phyloP scores from a whole-genome alignment of 352 stramenopile species.

The Pythium periplocum region DNA sequence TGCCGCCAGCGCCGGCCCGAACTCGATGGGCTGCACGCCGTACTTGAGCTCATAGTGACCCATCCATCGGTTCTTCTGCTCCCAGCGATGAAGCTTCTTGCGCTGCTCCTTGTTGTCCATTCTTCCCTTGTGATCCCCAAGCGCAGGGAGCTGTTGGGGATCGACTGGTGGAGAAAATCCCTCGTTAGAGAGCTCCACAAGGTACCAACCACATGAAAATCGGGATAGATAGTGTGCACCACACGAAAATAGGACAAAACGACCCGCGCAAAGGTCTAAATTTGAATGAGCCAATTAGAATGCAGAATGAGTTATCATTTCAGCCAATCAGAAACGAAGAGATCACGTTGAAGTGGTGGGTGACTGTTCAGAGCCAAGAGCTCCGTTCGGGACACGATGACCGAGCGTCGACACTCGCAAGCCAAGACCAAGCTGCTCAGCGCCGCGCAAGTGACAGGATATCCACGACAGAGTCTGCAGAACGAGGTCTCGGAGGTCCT shows the following conservation, averaged over 20 bases:
- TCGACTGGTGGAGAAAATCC: not conserved
- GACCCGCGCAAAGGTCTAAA: too few relatives aligned
- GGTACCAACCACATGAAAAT: not conserved
- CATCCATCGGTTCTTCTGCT: conserved; percentile 67
- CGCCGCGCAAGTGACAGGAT: conserved; percentile 6
- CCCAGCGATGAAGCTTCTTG: conserved; percentile 53
- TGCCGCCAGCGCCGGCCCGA: conserved; percentile 12
- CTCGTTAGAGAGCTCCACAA: not conserved
- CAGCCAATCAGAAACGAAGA: too few relatives aligned
- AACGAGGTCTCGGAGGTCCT: conserved; percentile 17
- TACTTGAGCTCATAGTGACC: conserved; percentile 58
- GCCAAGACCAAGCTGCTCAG: conserved; percentile 4
- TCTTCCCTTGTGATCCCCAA: not conserved
- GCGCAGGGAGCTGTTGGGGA: not conserved
- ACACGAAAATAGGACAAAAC: not conserved
- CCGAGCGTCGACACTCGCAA: too few relatives aligned
- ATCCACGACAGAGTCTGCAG: conserved; percentile 3
- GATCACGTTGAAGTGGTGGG: too few relatives aligned
- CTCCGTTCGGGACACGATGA: not conserved
- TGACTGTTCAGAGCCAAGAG: not conserved
- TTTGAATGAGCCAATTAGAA: conserved; percentile 2
- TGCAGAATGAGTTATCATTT: too few relatives aligned
- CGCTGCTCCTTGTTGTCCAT: conserved; percentile 19
- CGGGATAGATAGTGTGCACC: not conserved
- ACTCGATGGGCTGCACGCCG: conserved; percentile 43